Evolutionary conservation across 176 grass and related monocot species (phyloP), one percentile per base, ranked within the genome.

Genomic region (Oryza meridionalis): DNA sequence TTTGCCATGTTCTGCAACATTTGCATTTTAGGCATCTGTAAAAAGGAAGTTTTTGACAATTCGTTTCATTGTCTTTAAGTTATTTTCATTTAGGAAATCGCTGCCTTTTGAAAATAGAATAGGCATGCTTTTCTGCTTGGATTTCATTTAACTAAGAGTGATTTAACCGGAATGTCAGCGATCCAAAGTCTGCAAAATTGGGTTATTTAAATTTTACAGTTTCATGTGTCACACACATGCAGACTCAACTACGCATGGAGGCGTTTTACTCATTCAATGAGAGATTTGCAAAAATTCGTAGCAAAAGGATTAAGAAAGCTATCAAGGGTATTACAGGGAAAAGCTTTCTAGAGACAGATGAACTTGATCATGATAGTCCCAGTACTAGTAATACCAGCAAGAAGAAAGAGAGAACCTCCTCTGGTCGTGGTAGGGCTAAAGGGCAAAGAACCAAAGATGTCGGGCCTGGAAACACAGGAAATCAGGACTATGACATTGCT

Each of bases 251-350:
- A 74, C 84, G 91, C 64, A 79, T 98, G 75, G 96, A 98, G 35
- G 87, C 96, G 51, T 98, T 98, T 90, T 98, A 95, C 85, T 90
- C 91, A 62, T 98, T 95, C 87, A 98, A 98, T 6, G 96, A 98
- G 91, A 93, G 93, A 84, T 98, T 98, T 84, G 93, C 96, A 51
- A 98, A 98, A 91, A 93, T 98, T 72, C 93, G 93, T 75, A 98
- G 96, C 78, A 92, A 93, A 44, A 88, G 96, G 83, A 93, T 98
- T 84, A 93, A 98, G 83, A 95, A 95, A 90, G 96, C 96, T 78
- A 87, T 98, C 80, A 95, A 93, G 87, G 93, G 96, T 83, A 98
- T 98, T 75, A 98, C 87, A 70, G 87, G 91, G 68, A 91, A 80
- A 85, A 70, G 35, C 59, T 92, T 92, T 85, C 47, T 66, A 32